Base-by-base conservation (phyloP, 106 monocot genomes). In the Dioscorea dumetorum region DNA sequence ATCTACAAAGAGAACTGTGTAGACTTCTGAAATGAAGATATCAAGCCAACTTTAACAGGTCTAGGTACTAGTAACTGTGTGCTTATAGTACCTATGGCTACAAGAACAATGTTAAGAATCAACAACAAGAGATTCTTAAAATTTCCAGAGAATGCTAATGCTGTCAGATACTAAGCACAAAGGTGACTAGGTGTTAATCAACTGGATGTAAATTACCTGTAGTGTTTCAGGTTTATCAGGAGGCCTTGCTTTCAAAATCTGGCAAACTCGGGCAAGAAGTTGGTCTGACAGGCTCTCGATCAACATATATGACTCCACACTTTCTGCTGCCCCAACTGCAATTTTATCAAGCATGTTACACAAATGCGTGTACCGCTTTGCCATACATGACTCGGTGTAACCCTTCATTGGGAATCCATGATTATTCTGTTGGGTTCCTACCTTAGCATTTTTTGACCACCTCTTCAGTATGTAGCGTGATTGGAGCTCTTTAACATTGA, bases 311-410 rank as follows among this genome's bases (percentile, higher is more conserved):
- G 81, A 68, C 12, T 81, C 76, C 22, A 63, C n/a, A 41, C 61
- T 63, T 81, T 75, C 81, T 24, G 81, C 81, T 49, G 81, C 76
- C 67, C 67, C 67, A 20, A 20, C 67, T 50, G 81, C 81, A 72
- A 81, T 62, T 72, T 76, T 76, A 52, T 72, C 72, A 18, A 71
- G 57, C 32, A 81, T 63, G 50, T 62, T 16, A 49, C 71, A 75
- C 72, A 81, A 68, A 63, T 64, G 70, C 53, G 33, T 75, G 51
- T 75, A 80, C 3, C 67, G 60, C 70, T 66, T 66, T 21, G 50
- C 62, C 32, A 20, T 4, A 50, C 32, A 19, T 69, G 64, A 64
- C 23, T 24, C 59, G 19, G 8, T 34, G 12, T 60, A 73, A 33
- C 22, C 17, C 58, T 61, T 24, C 68, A 41, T 22, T 60, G 59